A percentile compares a stretch with the other conserved stretches of the same genome.
Evolutionary conservation across 2,329 filamentous ascomycete species (phyloP).

Genomic region (Seiridium cupressi): DNA sequence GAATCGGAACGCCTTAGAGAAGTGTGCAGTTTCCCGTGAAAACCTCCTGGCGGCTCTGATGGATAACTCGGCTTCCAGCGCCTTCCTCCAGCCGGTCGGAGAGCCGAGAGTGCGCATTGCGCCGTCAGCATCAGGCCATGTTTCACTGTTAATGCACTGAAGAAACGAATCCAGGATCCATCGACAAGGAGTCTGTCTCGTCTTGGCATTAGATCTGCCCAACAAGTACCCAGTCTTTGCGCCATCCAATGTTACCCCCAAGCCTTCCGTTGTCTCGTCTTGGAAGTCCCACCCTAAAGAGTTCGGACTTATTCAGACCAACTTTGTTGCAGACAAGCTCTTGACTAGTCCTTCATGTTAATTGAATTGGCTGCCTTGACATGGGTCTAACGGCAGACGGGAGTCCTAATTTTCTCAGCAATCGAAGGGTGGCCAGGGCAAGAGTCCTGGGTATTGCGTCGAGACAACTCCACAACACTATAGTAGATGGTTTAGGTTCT

Average conservation of each 20-base stretch:
- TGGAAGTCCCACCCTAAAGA: background rate
- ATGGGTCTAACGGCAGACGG: background rate
- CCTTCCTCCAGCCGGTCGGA: background rate
- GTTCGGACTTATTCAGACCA: background rate
- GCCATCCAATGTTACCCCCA: constrained; percentile 6
- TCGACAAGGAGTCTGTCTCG: constrained; percentile 1
- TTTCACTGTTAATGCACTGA: constrained; percentile 5
- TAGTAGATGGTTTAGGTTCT: background rate
- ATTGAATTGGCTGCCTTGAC: background rate
- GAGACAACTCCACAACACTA: background rate
- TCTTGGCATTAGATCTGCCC: constrained; percentile 2
- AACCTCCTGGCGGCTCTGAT: background rate
- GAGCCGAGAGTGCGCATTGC: background rate
- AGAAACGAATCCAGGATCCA: constrained; percentile 6
- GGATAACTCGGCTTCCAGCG: constrained; percentile 1
- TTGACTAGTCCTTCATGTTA: constrained; percentile 1
- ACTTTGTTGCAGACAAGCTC: constrained; percentile 7
- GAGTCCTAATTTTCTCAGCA: too few relatives aligned
- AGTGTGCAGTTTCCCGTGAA: too few relatives aligned
- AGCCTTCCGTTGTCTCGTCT: constrained; percentile 3
- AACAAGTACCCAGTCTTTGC: constrained; percentile 1
- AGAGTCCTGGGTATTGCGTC: too few relatives aligned
- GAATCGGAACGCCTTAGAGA: too few relatives aligned
- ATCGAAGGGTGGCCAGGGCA: too few relatives aligned
- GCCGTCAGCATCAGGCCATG: constrained; percentile 7